Base-by-base conservation (phyloP, 2,329 filamentous ascomycete species). In the Trichoderma sp. region DNA sequence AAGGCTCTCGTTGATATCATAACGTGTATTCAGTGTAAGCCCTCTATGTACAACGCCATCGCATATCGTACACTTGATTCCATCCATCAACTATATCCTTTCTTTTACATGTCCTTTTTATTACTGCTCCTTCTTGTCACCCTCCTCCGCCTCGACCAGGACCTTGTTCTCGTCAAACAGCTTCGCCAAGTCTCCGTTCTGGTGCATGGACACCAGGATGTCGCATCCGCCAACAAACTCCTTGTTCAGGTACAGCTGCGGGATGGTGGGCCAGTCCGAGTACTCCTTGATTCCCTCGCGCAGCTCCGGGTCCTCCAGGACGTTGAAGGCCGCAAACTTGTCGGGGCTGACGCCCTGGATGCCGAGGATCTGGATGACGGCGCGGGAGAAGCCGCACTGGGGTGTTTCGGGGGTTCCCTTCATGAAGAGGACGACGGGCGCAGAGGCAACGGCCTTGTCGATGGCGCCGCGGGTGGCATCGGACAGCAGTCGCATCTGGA, bases 251-350 rank as follows among this genome's bases (percentile, higher is more conserved):
- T 98, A 99, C 21, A 99, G 86, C 81, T 99, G 96, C 7, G 96
- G 96, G 79, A 99, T 98, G 24, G 96, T 99, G 16, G 96, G 96
- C 96, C 96, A 99, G 79, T 98, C 96, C 1, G 94, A 97, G 85
- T 96, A 99, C 82, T 99, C 95, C 83, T 99, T 99, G 84, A 99
- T 97, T 64, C 96, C 95, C 82, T 90, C 84, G 75, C 96, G 89
- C 78, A 99, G 82, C 78, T 96, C 94, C 4, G 91, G 81, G 79
- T 98, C 94, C 82, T 98, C 96, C 68, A 99, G 82, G 49, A 99
- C 96, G 82, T 99, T 98, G 82, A 97, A 97, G 8, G 96, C 95
- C n/a, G 94, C 92, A 79, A 99, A 99, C 84, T 98, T 98, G 73
- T 87, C 86, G 19, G 96, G 96, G 82, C 98, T 92, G 71, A 99